A percentile compares a stretch with the other conserved stretches of the same genome.
phyloP scores from a whole-genome alignment of 2,329 filamentous ascomycete species.

The Cryphonectria nitschkei region DNA sequence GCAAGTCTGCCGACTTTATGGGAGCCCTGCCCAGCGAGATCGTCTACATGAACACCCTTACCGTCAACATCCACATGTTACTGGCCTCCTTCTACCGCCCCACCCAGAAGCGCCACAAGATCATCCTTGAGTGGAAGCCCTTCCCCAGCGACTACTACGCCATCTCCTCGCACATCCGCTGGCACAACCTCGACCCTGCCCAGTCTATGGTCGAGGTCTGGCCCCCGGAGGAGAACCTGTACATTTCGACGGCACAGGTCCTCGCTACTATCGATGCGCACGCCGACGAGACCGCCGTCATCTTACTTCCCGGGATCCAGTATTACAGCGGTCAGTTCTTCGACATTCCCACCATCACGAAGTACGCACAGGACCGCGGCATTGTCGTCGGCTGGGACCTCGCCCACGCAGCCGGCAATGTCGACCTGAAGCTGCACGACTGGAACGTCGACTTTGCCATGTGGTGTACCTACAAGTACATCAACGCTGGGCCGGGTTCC shows the following conservation, averaged over 20 bases:
- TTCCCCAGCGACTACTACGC: constrained; percentile 91
- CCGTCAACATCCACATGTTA: constrained; percentile 78
- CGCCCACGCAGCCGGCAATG: constrained; percentile 84
- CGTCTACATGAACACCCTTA: constrained; percentile 87
- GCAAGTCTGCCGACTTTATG: constrained; percentile 72
- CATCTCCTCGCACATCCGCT: constrained; percentile 77
- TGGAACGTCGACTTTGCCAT: constrained; percentile 91
- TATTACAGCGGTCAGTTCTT: constrained; percentile 92
- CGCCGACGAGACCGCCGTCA: constrained; percentile 70
- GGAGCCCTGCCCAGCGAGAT: constrained; percentile 75
- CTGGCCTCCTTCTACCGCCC: constrained; percentile 85
- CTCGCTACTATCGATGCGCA: constrained; percentile 75
- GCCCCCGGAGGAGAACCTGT: constrained; percentile 41
- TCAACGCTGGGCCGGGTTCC: constrained; percentile 81
- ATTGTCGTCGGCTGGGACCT: constrained; percentile 86
- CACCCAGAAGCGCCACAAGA: constrained; percentile 67
- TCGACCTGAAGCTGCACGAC: constrained; percentile 77
- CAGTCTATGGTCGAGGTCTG: constrained; percentile 64
- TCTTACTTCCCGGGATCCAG: constrained; percentile 85
- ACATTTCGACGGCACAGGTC: constrained; percentile 72
- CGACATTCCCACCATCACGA: constrained; percentile 80
- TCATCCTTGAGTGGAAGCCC: constrained; percentile 86
- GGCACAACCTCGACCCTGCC: constrained; percentile 68
- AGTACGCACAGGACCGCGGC: constrained; percentile 70
- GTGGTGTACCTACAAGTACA: constrained; percentile 95